These are phyloP conservation scores for Ceratocystis lukuohia DNA, from an alignment of 2,329 filamentous ascomycete genomes.

Conservation along the genomic window DNA sequence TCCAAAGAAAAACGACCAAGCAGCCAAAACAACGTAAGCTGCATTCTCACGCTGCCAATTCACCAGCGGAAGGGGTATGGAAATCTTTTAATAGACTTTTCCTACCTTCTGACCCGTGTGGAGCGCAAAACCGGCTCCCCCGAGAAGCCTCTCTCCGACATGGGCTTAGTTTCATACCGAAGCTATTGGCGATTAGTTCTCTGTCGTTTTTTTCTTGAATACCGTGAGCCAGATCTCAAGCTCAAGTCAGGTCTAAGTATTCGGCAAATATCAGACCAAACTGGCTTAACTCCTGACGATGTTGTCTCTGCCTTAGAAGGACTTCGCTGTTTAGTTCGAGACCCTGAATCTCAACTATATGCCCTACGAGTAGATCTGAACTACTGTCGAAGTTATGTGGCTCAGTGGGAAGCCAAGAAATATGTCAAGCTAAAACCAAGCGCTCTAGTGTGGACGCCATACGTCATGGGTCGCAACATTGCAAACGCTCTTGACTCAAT, in stretches of 20 bases:
- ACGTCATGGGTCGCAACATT: slow-evolving; percentile 83
- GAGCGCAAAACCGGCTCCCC: slow-evolving; percentile 91
- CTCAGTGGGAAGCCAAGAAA: slow-evolving; percentile 76
- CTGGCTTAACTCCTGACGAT: slow-evolving; percentile 91
- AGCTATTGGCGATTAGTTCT: slow-evolving; percentile 92
- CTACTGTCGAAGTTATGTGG: slow-evolving; percentile 77
- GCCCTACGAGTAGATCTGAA: slow-evolving; percentile 75
- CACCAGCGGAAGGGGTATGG: slow-evolving; percentile 96
- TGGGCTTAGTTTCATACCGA: slow-evolving; percentile 92
- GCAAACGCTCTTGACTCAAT: slow-evolving; percentile 72
- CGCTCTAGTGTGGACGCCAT: slow-evolving; percentile 85
- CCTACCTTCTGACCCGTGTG: slow-evolving; percentile 84
- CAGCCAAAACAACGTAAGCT: slow-evolving; percentile 94
- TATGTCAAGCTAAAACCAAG: slow-evolving; percentile 74
- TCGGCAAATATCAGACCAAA: slow-evolving; percentile 66
- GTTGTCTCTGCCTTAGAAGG: slow-evolving; percentile 89
- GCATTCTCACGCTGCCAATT: slow-evolving; percentile 88
- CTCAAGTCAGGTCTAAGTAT: slow-evolving; percentile 38
- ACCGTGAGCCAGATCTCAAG: slow-evolving; percentile 27
- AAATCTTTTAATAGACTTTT: slow-evolving; percentile 94
- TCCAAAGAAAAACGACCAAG: slow-evolving; percentile 95
- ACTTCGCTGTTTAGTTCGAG: slow-evolving; percentile 73
- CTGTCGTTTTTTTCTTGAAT: slow-evolving; percentile 61
- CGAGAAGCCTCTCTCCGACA: slow-evolving; percentile 93
- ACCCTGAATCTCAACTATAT: slow-evolving; percentile 78